Base-by-base conservation (phyloP, 306 rosid species). In the Vigna hirtella region DNA sequence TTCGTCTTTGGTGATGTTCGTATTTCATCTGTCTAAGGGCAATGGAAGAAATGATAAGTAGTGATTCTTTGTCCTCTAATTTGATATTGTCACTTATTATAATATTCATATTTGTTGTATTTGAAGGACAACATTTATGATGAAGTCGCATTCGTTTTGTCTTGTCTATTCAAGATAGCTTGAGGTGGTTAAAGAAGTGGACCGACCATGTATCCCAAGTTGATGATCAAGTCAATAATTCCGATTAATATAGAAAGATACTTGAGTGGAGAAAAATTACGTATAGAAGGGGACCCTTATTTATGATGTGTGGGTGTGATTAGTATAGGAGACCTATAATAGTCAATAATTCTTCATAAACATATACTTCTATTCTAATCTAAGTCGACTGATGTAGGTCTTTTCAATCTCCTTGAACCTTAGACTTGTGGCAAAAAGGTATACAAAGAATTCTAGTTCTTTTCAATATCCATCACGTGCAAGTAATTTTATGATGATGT, bases 221-320 rank as follows among this genome's bases (percentile, higher is more conserved):
- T 62, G 71, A 30, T 28, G 48, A 48, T 62, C 4, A 75, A 75
- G 70, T 34, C 79, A 74, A 58, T 59, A 74, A 34, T 30, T 49
- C 40, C 12, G 1, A 32, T 75, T 49, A 49, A 66, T 48, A 62
- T 45, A 45, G 42, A 57, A 58, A 45, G 62, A 72, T 26, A 36
- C 14, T 38, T 3, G 12, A 12, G 12, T 61, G 49, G 14, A 74
- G 59, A 30, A 73, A 20, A 32, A n/a, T 30, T 75, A 50, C 79
- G 16, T 63, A 15, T 32, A 18, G 4, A 62, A 32, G 8, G 47
- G 30, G 70, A 28, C 70, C 78, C 58, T 59, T 45, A 11, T 59
- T 26, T 61, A 28, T n/a, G 34, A 24, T 0, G 14, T 18, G 9
- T 43, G 43, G 59, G 57, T 24, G 49, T 26, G 32, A 58, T 22